Percentiles rank a stretch among this genome's conserved stretches.
Conservation (phyloP, 306 rosid species). For the Pyrus betulifolia region DNA sequence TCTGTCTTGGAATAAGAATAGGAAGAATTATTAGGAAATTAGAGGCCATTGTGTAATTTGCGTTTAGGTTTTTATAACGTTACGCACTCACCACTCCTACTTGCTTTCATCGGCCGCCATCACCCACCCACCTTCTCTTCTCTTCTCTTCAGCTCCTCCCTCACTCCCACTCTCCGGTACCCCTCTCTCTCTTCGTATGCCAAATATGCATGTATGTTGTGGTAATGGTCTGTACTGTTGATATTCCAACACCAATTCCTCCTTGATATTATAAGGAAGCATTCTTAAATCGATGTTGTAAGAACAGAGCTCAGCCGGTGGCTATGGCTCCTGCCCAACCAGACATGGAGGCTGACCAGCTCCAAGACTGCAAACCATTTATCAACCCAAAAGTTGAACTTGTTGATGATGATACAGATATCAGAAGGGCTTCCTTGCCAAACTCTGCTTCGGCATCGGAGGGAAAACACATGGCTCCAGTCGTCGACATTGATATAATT, state of each 20-base stretch:
- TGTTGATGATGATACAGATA: conserved; percentile 8
- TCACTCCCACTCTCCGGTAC: conserved; percentile 1
- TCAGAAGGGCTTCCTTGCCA: conserved; percentile 1
- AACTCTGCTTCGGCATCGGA: conserved; percentile 29
- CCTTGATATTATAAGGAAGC: neutral
- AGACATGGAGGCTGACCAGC: conserved; percentile 5
- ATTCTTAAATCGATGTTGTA: too few relatives aligned
- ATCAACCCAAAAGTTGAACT: conserved; percentile 15
- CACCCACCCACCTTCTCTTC: neutral
- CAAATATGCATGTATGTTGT: neutral
- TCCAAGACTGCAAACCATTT: conserved; percentile 24
- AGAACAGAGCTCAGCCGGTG: too few relatives aligned
- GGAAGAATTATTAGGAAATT: neutral
- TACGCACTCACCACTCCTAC: conserved; percentile 4
- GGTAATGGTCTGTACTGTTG: neutral
- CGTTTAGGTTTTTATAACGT: conserved; percentile 32
- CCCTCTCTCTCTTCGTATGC: neutral
- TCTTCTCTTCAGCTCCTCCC: neutral
- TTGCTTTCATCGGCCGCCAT: conserved; percentile 32
- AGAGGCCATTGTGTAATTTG: neutral
- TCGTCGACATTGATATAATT: conserved; percentile 51
- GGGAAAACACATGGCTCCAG: conserved; percentile 25
- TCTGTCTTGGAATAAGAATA: too few relatives aligned
- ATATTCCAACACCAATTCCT: neutral
- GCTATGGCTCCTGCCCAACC: conserved; percentile 32